Percentiles rank a stretch among this genome's conserved stretches.
Conservation (phyloP, 805 yeast species). For the Yarrowia divulgata region DNA sequence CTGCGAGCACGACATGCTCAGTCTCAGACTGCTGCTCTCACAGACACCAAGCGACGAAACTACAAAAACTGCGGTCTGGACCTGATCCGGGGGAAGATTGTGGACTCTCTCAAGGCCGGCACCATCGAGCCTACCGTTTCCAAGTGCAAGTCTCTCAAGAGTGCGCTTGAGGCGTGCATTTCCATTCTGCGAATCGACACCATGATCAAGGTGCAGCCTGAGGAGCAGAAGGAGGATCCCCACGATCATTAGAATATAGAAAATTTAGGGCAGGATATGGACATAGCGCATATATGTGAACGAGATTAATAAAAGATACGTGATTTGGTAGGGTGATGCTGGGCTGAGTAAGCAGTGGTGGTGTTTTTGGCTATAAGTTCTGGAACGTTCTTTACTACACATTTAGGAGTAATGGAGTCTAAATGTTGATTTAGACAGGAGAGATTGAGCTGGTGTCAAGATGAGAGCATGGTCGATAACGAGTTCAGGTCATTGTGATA, state of each 20-base stretch:
- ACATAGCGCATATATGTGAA: conserved; percentile 19
- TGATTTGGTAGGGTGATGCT: no score
- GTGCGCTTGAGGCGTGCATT: conserved; percentile 97
- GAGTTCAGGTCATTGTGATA: no score
- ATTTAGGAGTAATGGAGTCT: no score
- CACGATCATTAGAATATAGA: conserved; percentile 68
- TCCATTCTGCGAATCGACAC: conserved; percentile 98
- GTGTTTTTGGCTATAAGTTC: neutral
- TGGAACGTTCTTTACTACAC: neutral
- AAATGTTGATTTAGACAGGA: no score
- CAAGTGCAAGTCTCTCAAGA: conserved; percentile 89
- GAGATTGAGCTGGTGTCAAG: no score
- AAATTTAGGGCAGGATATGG: conserved; percentile 5
- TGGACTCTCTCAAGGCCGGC: conserved; percentile 82
- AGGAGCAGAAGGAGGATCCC: conserved; percentile 71
- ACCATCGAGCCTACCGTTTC: conserved; percentile 95
- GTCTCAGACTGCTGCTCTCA: conserved; percentile 80
- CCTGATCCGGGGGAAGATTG: conserved; percentile 87
- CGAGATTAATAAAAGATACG: conserved; percentile 1
- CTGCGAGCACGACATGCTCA: conserved; percentile 96
- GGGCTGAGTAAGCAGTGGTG: neutral
- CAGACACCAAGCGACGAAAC: conserved; percentile 83
- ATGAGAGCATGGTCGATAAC: no score
- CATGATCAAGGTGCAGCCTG: conserved; percentile 97
- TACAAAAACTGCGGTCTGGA: conserved; percentile 94